Base-by-base conservation (phyloP, 1,284 basidiomycete species). In the Phellopilus nigrolimitatus region DNA sequence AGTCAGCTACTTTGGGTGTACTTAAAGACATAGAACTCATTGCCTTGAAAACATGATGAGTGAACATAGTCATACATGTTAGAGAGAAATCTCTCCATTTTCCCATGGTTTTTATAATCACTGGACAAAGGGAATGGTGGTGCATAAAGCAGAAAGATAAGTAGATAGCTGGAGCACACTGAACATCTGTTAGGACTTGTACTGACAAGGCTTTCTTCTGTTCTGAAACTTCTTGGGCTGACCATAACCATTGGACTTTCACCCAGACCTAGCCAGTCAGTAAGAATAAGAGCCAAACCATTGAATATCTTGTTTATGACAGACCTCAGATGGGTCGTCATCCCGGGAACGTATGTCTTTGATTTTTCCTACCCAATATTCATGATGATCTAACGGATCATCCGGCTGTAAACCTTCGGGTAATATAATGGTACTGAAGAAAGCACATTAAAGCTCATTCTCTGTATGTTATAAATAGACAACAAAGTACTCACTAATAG, bases 321-420 rank as follows among this genome's bases (percentile, higher is more conserved):
- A 22, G 12, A 55, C 54, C 21, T 55, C 54, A 9, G 49, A 17
- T 8, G 25, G 24, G 27, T 55, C 54, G n/a, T 36, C 21, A 37
- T 38, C 21, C 9, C 49, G 17, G 4, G 43, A 43, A 8, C 54
- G 49, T 15, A 55, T 48, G 13, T 51, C 54, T 30, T 47, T 47
- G 6, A 55, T 55, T 28, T 52, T 51, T n/a, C 54, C 54, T 9
- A 55, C 46, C 54, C 54, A 55, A 24, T 51, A 47, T 15, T 51
- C 45, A 2, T 43, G 47, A 9, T 36, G 9, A 37, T 22, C 25
- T 15, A 49, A 17, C 8, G 36, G 17, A 5, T 37, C 25, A 9
- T 30, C 36, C 1, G 49, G 43, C 1, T 40, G 8, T 7, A 15
- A 17, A 19, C 44, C 54, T n/a, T 45, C 44, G 12, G 54, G 54